Conservation (phyloP, 768 basidiomycete genomes). For the Lentinula guzmanii region DNA sequence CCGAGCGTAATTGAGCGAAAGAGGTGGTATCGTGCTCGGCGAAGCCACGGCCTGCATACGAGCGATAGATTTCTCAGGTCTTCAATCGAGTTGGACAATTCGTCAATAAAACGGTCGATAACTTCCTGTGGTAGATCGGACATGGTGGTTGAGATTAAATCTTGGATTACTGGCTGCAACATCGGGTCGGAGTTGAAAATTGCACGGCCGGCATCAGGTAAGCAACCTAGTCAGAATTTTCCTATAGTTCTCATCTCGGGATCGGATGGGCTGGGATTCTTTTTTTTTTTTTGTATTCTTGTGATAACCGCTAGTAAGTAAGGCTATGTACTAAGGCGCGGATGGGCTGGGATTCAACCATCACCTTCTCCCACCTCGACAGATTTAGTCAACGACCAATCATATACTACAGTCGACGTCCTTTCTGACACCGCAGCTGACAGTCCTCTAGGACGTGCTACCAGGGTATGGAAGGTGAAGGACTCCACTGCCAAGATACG, state of each 20-base stretch:
- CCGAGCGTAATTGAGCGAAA: not conserved
- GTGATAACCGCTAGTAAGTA: no score
- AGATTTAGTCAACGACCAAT: not conserved
- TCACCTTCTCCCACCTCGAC: not conserved
- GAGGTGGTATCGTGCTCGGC: not conserved
- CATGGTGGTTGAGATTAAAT: not conserved
- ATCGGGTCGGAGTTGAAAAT: no score
- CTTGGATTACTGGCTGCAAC: no score
- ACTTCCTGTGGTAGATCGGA: not conserved
- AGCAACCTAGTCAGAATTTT: not conserved
- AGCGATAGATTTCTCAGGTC: not conserved
- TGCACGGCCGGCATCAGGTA: no score
- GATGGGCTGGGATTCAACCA: not conserved
- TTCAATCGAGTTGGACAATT: not conserved
- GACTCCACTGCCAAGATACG: not conserved
- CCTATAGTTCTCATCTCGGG: not conserved
- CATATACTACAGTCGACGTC: not conserved
- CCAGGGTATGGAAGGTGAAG: not conserved
- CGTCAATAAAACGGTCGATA: conserved; percentile 5
- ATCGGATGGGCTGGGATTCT: not conserved
- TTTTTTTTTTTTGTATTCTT: no score
- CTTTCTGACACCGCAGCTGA: not conserved
- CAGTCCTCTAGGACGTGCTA: not conserved
- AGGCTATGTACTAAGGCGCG: no score
- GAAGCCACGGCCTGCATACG: not conserved